Evolutionary conservation across 169 alveolate species (phyloP).

Genomic region (Plasmodium falciparum): DNA sequence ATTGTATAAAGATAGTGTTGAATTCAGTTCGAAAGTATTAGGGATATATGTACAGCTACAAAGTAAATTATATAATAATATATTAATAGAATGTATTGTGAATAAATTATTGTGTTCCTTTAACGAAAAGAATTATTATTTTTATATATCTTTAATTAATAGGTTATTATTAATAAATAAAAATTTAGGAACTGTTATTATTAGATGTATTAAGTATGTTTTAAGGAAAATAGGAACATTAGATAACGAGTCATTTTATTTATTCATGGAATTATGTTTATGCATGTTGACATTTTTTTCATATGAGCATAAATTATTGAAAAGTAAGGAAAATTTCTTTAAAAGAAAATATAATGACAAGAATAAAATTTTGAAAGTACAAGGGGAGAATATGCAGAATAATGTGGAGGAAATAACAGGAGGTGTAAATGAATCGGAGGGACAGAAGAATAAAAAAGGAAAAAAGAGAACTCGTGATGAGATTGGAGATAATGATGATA

Average conservation of each 20-base stretch:
- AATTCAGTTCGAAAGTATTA: constrained; percentile 59
- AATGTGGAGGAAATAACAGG: background rate
- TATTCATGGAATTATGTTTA: constrained; percentile 67
- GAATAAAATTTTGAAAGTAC: constrained; percentile 56
- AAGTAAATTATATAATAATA: constrained; percentile 73
- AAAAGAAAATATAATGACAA: constrained; percentile 72
- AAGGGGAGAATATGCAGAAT: constrained; percentile 6
- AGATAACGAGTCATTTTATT: constrained; percentile 71
- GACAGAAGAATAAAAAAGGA: background rate
- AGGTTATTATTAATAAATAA: constrained; percentile 70
- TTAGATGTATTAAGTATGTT: constrained; percentile 68
- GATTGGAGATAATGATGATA: background rate
- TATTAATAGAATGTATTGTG: constrained; percentile 54
- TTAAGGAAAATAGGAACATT: constrained; percentile 51
- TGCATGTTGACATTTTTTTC: constrained; percentile 52
- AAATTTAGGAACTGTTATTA: constrained; percentile 69
- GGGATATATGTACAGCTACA: constrained; percentile 71
- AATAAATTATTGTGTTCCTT: constrained; percentile 58
- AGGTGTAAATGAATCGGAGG: background rate
- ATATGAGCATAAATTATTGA: constrained; percentile 58
- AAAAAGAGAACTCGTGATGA: background rate
- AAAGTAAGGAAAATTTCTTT: constrained; percentile 64
- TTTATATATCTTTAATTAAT: constrained; percentile 65
- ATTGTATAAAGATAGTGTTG: constrained; percentile 57
- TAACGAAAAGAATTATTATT: constrained; percentile 46